These are phyloP conservation scores for Neoarthrinium moseri DNA, from an alignment of 2,329 filamentous ascomycete species.

Conservation along the genomic window DNA sequence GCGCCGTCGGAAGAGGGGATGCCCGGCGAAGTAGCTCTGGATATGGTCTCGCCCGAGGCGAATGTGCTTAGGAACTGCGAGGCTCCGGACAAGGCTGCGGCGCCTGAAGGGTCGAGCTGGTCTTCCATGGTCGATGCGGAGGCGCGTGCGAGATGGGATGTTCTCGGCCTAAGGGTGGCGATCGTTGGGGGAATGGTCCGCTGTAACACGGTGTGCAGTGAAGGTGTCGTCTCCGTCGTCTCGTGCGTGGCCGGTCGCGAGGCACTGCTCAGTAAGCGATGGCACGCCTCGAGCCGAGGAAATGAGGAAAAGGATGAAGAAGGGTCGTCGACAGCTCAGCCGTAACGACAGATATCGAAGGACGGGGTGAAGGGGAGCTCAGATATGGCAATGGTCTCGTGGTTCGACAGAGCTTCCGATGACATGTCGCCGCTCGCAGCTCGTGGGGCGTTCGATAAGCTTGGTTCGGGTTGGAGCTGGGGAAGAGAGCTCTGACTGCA, in stretches of 20 bases:
- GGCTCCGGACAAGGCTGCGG: constrained; percentile 32
- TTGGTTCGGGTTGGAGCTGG: background rate
- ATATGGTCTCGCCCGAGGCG: constrained; percentile 65
- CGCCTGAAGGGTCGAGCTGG: constrained; percentile 33
- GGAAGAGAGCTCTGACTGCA: background rate
- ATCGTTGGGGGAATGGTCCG: too few species aligned
- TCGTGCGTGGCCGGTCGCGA: too few species aligned
- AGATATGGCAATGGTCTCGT: constrained; percentile 1
- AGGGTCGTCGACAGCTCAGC: background rate
- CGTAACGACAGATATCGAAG: background rate
- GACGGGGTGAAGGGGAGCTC: background rate
- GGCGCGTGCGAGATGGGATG: too few species aligned
- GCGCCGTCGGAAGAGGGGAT: constrained; percentile 46
- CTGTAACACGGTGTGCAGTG: too few species aligned
- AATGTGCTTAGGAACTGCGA: constrained; percentile 38
- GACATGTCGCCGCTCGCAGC: background rate
- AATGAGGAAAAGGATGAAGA: background rate
- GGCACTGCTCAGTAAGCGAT: constrained; percentile 15
- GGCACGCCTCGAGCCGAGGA: constrained; percentile 8
- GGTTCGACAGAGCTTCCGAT: background rate
- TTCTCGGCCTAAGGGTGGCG: too few species aligned
- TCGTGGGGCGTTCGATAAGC: background rate
- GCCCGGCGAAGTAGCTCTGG: constrained; percentile 83
- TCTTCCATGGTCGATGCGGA: constrained; percentile 32
- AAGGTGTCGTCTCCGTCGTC: background rate